A percentile compares a stretch with the other conserved stretches of the same genome.
Conservation (phyloP, 31 red algal genomes). For the Odonthalia washingtoniensis region DNA sequence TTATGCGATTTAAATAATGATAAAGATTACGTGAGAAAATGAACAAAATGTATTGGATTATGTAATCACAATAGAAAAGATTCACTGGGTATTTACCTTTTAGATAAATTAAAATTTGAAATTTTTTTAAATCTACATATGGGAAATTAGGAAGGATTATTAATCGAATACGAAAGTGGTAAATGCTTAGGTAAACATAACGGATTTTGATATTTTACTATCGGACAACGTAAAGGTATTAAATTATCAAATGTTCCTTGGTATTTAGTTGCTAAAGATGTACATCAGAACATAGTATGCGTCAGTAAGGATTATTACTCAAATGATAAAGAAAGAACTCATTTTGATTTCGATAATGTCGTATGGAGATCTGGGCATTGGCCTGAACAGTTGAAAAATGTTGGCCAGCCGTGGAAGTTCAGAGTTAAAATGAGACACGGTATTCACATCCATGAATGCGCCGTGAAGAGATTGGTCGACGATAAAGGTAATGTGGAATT, state of each 20-base stretch:
- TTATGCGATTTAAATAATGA: conserved; percentile 85
- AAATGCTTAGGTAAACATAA: conserved; percentile 88
- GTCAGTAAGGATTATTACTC: too few relatives aligned
- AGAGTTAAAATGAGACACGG: conserved; percentile 88
- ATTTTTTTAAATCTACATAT: conserved; percentile 91
- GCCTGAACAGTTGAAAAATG: conserved; percentile 19
- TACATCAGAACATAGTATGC: too few relatives aligned
- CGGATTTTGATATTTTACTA: conserved; percentile 95
- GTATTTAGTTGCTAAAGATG: too few relatives aligned
- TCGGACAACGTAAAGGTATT: conserved; percentile 92
- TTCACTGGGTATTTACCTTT: conserved; percentile 98
- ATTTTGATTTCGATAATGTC: conserved; percentile 60
- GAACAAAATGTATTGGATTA: conserved; percentile 75
- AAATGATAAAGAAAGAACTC: conserved; percentile 8
- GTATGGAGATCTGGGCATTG: conserved; percentile 58
- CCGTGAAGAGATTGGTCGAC: conserved; percentile 13
- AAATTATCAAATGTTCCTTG: conserved; percentile 63
- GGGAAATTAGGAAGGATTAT: conserved; percentile 56
- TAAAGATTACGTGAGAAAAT: conserved; percentile 71
- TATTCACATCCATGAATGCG: conserved; percentile 25
- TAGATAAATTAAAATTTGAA: conserved; percentile 96
- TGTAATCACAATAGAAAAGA: conserved; percentile 81
- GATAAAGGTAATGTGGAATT: conserved; percentile 15
- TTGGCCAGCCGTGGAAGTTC: conserved; percentile 9
- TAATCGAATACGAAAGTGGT: too few relatives aligned